phyloP scores from a whole-genome alignment of 179 eudicot genomes.

The Beta macrorhiza region DNA sequence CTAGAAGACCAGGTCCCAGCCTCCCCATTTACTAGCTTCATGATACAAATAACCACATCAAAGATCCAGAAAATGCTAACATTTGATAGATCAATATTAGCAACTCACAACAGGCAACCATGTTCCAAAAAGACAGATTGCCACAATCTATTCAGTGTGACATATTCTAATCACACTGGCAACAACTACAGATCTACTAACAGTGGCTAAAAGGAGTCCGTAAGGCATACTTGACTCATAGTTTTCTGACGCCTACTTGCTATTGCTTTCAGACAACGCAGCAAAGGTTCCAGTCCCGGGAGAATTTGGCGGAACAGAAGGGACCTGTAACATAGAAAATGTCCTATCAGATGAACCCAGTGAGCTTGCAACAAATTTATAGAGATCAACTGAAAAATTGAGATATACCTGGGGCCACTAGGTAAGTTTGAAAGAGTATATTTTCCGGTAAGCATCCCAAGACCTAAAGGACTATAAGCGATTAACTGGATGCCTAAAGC shows the following conservation, averaged over 20 bases:
- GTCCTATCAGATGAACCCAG: slow-evolving; percentile 7
- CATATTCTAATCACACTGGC: not conserved
- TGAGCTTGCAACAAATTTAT: not conserved
- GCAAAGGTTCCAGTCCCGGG: slow-evolving; percentile 81
- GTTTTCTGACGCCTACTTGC: slow-evolving; percentile 68
- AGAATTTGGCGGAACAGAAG: slow-evolving; percentile 73
- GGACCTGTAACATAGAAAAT: slow-evolving; percentile 40
- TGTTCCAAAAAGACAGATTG: not conserved
- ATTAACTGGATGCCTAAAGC: slow-evolving; percentile 72
- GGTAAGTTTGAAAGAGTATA: slow-evolving; percentile 69
- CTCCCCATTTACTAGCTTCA: not conserved
- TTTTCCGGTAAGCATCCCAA: slow-evolving; percentile 98
- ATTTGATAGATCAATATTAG: not conserved
- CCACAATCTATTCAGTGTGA: not conserved
- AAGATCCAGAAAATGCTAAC: not conserved
- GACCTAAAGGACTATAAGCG: slow-evolving; percentile 88
- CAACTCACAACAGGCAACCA: not conserved
- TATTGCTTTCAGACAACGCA: slow-evolving; percentile 54
- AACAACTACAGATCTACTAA: not conserved
- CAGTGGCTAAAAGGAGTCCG: slow-evolving; percentile 11
- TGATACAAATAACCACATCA: not conserved
- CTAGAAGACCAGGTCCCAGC: not conserved
- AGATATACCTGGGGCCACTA: slow-evolving; percentile 67
- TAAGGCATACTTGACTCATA: slow-evolving; percentile 61
- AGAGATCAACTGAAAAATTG: not conserved